Percentiles rank a stretch among this genome's conserved stretches.
Conservation (phyloP, 495 filamentous ascomycete species). For the Oidiodendron maius region DNA sequence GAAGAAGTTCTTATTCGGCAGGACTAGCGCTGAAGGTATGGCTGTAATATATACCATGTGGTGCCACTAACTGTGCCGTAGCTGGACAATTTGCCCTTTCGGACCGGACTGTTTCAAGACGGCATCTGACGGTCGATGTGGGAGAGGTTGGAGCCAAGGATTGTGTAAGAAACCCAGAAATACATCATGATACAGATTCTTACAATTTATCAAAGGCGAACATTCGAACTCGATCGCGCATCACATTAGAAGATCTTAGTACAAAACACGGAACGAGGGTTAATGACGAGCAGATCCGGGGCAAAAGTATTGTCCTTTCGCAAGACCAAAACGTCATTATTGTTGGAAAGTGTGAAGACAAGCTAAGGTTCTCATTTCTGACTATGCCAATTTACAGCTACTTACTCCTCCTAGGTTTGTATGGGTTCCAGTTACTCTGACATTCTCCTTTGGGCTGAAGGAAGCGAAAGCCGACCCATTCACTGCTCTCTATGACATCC, state of each 20-base stretch:
- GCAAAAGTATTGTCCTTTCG: slow-evolving; percentile 42
- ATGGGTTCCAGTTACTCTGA: slow-evolving; percentile 78
- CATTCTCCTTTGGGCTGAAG: slow-evolving; percentile 74
- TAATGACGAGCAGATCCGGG: slow-evolving; percentile 63
- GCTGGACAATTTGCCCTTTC: slow-evolving; percentile 55
- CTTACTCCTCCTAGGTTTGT: slow-evolving; percentile 40
- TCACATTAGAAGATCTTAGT: slow-evolving; percentile 62
- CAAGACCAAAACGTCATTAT: slow-evolving; percentile 57
- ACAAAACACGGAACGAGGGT: slow-evolving; percentile 77
- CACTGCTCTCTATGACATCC: slow-evolving; percentile 51
- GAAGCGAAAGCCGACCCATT: slow-evolving; percentile 66
- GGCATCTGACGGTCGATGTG: slow-evolving; percentile 78
- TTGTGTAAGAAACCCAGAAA: slow-evolving; percentile 46
- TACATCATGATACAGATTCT: slow-evolving; percentile 7
- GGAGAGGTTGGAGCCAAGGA: slow-evolving; percentile 58
- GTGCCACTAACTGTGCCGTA: background rate
- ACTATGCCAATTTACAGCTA: background rate
- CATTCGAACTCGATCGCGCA: slow-evolving; percentile 53
- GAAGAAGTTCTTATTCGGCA: slow-evolving; percentile 74
- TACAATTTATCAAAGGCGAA: slow-evolving; percentile 35
- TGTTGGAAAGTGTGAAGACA: slow-evolving; percentile 56
- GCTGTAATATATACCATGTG: background rate
- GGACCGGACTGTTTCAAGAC: slow-evolving; percentile 77
- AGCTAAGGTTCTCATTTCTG: slow-evolving; percentile 36
- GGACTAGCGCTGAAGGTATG: slow-evolving; percentile 40